phyloP scores from a whole-genome alignment of 148 eudicot genomes.

The Simmondsia chinensis region DNA sequence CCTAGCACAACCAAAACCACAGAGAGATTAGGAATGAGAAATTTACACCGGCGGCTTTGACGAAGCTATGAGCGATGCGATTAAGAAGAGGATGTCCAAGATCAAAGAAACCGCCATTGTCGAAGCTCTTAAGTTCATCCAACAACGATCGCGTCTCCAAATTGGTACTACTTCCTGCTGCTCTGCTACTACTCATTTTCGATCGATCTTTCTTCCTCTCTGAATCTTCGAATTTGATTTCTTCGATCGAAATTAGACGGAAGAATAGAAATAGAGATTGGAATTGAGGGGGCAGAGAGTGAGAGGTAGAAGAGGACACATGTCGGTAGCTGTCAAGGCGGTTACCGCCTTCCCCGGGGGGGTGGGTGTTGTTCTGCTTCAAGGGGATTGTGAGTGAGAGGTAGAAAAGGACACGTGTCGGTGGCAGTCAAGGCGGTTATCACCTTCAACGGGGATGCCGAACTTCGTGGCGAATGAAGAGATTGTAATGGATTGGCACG shows the following conservation, averaged over 20 bases:
- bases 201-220: too few relatives aligned
- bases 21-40: background rate
- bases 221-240: too few relatives aligned
- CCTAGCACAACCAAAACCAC: too few relatives aligned
- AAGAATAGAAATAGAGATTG: too few relatives aligned
- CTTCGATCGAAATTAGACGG: too few relatives aligned
- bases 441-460: background rate
- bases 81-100: slow-evolving; percentile 91
- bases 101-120: slow-evolving; percentile 51
- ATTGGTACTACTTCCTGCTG: slow-evolving; percentile 12
- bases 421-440: too few relatives aligned
- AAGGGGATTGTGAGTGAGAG: background rate
- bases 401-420: slow-evolving; percentile 8
- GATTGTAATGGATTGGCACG: too few relatives aligned
- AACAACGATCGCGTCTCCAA: slow-evolving; percentile 40
- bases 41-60: slow-evolving; percentile 79
- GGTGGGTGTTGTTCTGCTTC: background rate
- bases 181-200: background rate
- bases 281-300: too few relatives aligned
- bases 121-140: slow-evolving; percentile 49
- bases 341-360: too few relatives aligned
- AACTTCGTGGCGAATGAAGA: slow-evolving; percentile 2
- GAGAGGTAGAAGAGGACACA: too few relatives aligned
- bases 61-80: slow-evolving; percentile 65
- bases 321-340: too few relatives aligned